phyloP scores from a whole-genome alignment of 1,284 basidiomycete species.

The Ustilago lituana region DNA sequence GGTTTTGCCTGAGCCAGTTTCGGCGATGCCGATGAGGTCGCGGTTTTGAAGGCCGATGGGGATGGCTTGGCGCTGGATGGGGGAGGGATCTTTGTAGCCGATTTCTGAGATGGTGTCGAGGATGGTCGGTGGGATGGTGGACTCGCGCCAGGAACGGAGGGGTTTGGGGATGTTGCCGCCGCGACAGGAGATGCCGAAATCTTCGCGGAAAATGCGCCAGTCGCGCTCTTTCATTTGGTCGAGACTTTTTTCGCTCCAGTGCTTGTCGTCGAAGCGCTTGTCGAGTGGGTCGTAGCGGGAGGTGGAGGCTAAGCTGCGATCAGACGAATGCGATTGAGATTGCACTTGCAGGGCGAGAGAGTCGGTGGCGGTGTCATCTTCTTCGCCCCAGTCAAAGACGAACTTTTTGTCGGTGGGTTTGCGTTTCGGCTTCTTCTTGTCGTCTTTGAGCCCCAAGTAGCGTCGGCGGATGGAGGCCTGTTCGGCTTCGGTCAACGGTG shows the following conservation, averaged over 20 bases:
- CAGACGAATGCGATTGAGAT: too few species aligned
- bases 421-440: constrained; percentile 86
- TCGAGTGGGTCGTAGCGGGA: constrained; percentile 20
- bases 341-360: constrained; percentile 27
- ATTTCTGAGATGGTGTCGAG: constrained; percentile 85
- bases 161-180: constrained; percentile 90
- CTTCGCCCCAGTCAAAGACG: constrained; percentile 90
- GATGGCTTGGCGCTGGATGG: constrained; percentile 97
- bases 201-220: constrained; percentile 98
- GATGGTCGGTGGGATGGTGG: constrained; percentile 80
- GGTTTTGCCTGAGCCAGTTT: constrained; percentile 95
- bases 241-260: constrained; percentile 96
- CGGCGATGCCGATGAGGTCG: constrained; percentile 96
- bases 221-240: constrained; percentile 96
- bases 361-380: constrained; percentile 60
- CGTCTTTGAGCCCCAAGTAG: constrained; percentile 68
- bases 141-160: constrained; percentile 89
- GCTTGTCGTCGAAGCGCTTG: constrained; percentile 74
- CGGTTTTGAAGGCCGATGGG: constrained; percentile 95
- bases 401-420: constrained; percentile 89
- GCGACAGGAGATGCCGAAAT: constrained; percentile 92
- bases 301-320: not conserved
- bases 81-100: constrained; percentile 95
- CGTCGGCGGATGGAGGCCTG: constrained; percentile 52
- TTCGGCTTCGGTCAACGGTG: constrained; percentile 49